Evolutionary conservation across 2,329 filamentous ascomycete genomes (phyloP), one percentile per base, ranked within the genome.

Genomic region (Fusarium incarnatum): DNA sequence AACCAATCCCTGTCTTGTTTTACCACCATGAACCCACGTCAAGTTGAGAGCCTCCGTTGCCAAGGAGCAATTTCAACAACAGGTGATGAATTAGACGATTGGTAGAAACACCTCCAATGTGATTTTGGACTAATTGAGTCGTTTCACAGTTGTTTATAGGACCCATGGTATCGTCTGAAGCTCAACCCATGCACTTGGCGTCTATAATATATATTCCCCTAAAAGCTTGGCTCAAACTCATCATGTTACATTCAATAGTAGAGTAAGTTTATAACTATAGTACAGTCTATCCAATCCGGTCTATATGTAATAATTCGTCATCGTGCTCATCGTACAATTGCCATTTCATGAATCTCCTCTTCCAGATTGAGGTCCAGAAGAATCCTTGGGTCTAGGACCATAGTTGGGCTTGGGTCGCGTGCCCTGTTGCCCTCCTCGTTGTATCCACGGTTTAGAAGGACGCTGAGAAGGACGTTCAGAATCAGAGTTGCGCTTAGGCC

Each of bases 181-280:
- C 23, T 28, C 20, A 32, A 28, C 18, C 16, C 41, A 25, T 27
- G 22, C n/a, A 34, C n/a, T 32, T 23, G 22, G 30, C 22, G 12
- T 30, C 58, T 53, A 44, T 44, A 10, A 25, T 16, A 53, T 3
- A 45, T 30, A 23, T 41, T 62, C 34, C 45, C 56, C 34, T 53
- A 28, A 11, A 53, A 41, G 32, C 25, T 20, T 49, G 16, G 42
- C 45, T 57, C 59, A 46, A 60, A 45, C 45, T 11, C 23, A 47
- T 50, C 59, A 49, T 55, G 28, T 46, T 54, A 60, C 64, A 64
- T 73, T 55, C 53, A 50, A 69, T 69, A 69, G 64, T 62, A 62
- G 64, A 59, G 53, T 69, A 52, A 62, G 32, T 63, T 64, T 71
- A 70, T 61, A 70, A 56, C 30, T 71, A 72, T 72, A 28, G n/a